phyloP scores from a whole-genome alignment of 345 rosid species.

The Clausena lansium region DNA sequence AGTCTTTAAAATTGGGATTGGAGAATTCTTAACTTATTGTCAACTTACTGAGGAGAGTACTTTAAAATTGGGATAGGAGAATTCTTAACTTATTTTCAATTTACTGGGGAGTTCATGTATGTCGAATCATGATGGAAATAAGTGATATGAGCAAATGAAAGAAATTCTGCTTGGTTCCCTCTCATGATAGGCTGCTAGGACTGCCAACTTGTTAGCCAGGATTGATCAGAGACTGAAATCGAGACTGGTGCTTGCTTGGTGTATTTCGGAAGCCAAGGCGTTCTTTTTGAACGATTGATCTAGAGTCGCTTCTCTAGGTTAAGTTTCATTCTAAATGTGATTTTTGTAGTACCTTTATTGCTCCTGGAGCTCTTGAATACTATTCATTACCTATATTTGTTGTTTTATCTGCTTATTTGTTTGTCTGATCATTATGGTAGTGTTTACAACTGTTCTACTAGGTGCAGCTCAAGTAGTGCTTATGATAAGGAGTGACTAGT shows the following conservation, averaged over 20 bases:
- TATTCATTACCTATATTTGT: background rate
- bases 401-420: background rate
- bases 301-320: background rate
- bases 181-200: background rate
- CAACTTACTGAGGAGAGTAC: background rate
- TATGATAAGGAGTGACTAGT: background rate
- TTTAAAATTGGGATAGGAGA: background rate
- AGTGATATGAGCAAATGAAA: background rate
- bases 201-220: background rate
- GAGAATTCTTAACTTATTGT: background rate
- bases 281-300: background rate
- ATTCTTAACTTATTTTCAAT: background rate
- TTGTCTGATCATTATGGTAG: background rate
- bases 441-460: background rate
- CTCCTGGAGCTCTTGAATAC: background rate
- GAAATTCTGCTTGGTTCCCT: background rate
- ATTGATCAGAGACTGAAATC: background rate
- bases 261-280: background rate
- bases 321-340: background rate
- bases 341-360: background rate
- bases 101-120: background rate
- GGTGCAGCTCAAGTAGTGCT: background rate
- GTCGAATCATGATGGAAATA: constrained; percentile 1
- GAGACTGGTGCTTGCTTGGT: background rate
- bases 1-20: background rate